phyloP scores from a whole-genome alignment of 768 basidiomycete genomes.

The Kwoniella dejecticola region DNA sequence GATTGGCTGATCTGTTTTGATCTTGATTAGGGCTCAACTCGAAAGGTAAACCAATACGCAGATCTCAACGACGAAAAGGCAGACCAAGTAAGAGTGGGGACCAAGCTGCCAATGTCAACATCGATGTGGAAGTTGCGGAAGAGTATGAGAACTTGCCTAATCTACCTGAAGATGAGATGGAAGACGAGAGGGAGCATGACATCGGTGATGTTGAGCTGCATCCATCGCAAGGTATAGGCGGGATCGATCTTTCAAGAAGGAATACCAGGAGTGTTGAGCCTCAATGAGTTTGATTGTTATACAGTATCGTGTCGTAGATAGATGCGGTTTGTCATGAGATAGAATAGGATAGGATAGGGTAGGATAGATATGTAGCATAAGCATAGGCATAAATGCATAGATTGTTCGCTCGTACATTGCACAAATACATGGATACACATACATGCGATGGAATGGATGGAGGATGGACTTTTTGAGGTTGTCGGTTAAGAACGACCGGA shows the following conservation, averaged over 20 bases:
- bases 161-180: slow-evolving; percentile 17
- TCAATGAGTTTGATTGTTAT: slow-evolving; percentile 1
- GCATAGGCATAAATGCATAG: too few relatives aligned
- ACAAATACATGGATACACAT: too few relatives aligned
- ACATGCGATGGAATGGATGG: background rate
- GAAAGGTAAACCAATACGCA: slow-evolving; percentile 20
- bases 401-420: too few relatives aligned
- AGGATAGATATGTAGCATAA: too few relatives aligned
- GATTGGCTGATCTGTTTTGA: too few relatives aligned
- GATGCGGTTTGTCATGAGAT: too few relatives aligned
- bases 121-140: slow-evolving; percentile 34
- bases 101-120: background rate
- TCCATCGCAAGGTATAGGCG: background rate
- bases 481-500: slow-evolving; percentile 22
- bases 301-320: too few relatives aligned
- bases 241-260: slow-evolving; percentile 7
- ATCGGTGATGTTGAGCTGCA: slow-evolving; percentile 17
- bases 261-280: slow-evolving; percentile 18
- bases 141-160: slow-evolving; percentile 30
- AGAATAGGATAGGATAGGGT: background rate
- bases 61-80: background rate
- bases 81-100: background rate
- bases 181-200: slow-evolving; percentile 10
- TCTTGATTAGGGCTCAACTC: slow-evolving; percentile 31
- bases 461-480: background rate